Evolutionary conservation across 768 basidiomycete genomes (phyloP).

Genomic region (Amanita molliuscula): DNA sequence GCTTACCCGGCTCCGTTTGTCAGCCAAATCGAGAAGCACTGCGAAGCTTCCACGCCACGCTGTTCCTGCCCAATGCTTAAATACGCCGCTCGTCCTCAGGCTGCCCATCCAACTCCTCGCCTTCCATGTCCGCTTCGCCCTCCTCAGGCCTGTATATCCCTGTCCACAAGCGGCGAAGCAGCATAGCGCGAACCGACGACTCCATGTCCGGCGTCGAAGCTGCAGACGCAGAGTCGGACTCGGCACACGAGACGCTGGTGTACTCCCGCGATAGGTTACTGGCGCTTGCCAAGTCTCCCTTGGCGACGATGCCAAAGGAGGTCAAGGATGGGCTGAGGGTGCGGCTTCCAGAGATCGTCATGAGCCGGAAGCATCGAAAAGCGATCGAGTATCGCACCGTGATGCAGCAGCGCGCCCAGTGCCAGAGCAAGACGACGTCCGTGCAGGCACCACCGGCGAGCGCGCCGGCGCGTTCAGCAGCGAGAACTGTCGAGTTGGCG

Average conservation of each 20-base stretch:
- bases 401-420: conserved; percentile 5
- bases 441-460: neutral
- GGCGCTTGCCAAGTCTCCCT: conserved; percentile 18
- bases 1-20: conserved; percentile 1
- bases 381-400: conserved; percentile 16
- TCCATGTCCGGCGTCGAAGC: neutral
- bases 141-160: conserved; percentile 27
- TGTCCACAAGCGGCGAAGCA: conserved; percentile 24
- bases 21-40: neutral
- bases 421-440: neutral
- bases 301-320: conserved; percentile 14
- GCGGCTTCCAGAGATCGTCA: conserved; percentile 16
- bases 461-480: neutral
- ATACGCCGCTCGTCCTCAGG: neutral
- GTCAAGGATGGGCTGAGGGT: conserved; percentile 16
- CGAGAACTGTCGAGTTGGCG: neutral
- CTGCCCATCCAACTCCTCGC: neutral
- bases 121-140: conserved; percentile 7
- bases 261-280: conserved; percentile 17
- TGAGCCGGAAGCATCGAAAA: conserved; percentile 19
- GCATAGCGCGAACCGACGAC: neutral
- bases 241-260: conserved; percentile 6
- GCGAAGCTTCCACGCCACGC: too few species aligned
- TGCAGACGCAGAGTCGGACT: conserved; percentile 5
- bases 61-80: neutral